A percentile compares a stretch with the other conserved stretches of the same genome.
These are phyloP conservation scores for Exophiala alcalophila DNA, from an alignment of 2,329 filamentous ascomycete species.

Conservation along the genomic window DNA sequence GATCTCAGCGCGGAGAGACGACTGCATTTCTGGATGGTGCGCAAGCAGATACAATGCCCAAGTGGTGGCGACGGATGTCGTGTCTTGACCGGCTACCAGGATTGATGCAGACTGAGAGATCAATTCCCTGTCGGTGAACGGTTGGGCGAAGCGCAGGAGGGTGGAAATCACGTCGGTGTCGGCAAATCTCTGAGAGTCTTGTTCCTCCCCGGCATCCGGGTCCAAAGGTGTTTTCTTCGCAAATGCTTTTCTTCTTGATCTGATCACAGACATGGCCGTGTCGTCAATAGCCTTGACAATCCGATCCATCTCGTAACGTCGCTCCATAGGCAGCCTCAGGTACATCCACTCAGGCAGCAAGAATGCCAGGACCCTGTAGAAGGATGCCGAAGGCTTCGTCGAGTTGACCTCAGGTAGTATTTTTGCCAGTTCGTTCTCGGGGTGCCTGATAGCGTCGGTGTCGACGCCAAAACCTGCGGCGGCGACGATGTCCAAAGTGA, in stretches of 20 bases:
- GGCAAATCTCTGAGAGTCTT: background rate
- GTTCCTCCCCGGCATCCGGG: slow-evolving; percentile 1
- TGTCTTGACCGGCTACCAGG: slow-evolving; percentile 61
- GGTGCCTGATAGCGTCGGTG: slow-evolving; percentile 63
- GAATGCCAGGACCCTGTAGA: slow-evolving; percentile 10
- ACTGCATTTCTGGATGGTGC: slow-evolving; percentile 31
- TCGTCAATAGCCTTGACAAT: slow-evolving; percentile 7
- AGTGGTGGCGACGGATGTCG: slow-evolving; percentile 31
- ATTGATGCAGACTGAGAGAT: slow-evolving; percentile 88
- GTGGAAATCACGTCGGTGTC: slow-evolving; percentile 14
- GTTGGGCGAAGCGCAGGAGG: slow-evolving; percentile 9
- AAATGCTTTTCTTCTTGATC: slow-evolving; percentile 5
- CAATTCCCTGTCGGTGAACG: slow-evolving; percentile 73
- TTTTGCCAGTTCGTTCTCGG: slow-evolving; percentile 52
- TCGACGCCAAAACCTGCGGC: slow-evolving; percentile 67
- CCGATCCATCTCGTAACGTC: slow-evolving; percentile 14
- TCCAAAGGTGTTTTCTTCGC: background rate
- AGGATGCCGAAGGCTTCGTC: slow-evolving; percentile 7
- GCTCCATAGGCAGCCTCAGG: slow-evolving; percentile 9
- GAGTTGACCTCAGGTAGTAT: slow-evolving; percentile 8
- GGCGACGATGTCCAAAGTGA: slow-evolving; percentile 66
- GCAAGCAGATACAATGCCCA: slow-evolving; percentile 33
- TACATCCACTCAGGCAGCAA: slow-evolving; percentile 17
- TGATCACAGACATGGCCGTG: slow-evolving; percentile 11
- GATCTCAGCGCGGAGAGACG: slow-evolving; percentile 29